Percentiles rank a stretch among this genome's conserved stretches.
These are phyloP conservation scores for Uronychia binucleata DNA, from an alignment of 73 alveolate genomes.

Conservation along the genomic window DNA sequence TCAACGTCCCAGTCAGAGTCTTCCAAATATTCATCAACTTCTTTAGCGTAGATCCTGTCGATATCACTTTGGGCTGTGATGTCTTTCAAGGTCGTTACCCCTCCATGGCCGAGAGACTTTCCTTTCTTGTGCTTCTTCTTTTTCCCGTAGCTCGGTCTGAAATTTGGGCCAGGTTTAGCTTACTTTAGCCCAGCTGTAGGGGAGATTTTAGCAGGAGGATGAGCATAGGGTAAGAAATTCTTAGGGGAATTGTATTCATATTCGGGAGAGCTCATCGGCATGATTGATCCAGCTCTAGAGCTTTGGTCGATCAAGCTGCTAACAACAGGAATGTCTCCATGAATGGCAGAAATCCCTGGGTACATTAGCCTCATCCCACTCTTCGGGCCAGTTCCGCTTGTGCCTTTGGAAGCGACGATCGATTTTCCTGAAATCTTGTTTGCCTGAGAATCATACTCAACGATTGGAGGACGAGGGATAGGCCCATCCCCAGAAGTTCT, in stretches of 20 bases:
- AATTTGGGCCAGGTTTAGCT: not conserved
- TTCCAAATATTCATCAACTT: constrained; percentile 30
- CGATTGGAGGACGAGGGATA: too few relatives aligned
- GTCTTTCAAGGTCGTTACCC: not conserved
- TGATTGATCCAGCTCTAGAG: not conserved
- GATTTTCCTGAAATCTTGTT: not conserved
- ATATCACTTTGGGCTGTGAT: constrained; percentile 20
- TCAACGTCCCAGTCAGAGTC: constrained; percentile 21
- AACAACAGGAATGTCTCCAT: not conserved
- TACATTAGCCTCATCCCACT: not conserved
- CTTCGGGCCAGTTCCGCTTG: not conserved
- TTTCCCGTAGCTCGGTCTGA: not conserved
- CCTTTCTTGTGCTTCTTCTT: constrained; percentile 13
- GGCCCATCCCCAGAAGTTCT: too few relatives aligned
- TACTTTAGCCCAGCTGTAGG: not conserved
- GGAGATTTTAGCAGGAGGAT: not conserved
- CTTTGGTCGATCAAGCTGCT: not conserved
- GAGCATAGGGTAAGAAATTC: not conserved
- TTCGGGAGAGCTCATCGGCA: not conserved
- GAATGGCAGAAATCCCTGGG: not conserved
- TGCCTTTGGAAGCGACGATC: not conserved
- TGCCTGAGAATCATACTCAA: too few relatives aligned
- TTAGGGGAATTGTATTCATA: not conserved
- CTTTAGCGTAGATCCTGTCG: constrained; percentile 25
- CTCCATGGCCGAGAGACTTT: constrained; percentile 5